A percentile compares a stretch with the other conserved stretches of the same genome.
Conservation (phyloP, 345 rosid species). For the Arabis hirsuta region DNA sequence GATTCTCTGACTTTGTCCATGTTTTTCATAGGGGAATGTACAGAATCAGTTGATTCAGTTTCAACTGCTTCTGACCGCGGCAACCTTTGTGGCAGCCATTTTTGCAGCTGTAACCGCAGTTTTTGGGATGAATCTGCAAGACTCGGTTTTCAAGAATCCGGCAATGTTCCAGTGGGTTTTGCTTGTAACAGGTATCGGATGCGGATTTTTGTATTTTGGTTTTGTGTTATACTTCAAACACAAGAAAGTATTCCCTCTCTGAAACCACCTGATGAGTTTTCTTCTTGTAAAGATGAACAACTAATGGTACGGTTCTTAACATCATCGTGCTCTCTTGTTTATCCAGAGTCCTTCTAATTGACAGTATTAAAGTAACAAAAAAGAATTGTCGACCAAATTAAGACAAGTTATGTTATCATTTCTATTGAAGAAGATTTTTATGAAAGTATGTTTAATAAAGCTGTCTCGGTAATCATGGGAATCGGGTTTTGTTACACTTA, state of each 20-base stretch:
- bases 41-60: conserved; percentile 95
- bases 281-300: conserved; percentile 19
- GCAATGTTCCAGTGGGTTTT: conserved; percentile 76
- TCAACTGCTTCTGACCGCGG: conserved; percentile 92
- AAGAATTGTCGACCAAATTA: too few relatives aligned
- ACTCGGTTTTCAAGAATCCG: conserved; percentile 69
- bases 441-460: too few relatives aligned
- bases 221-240: conserved; percentile 80
- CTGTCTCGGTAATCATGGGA: too few relatives aligned
- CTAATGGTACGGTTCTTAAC: not conserved
- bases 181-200: conserved; percentile 59
- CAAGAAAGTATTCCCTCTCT: conserved; percentile 83
- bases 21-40: conserved; percentile 70
- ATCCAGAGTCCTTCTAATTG: too few relatives aligned
- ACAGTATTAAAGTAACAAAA: too few relatives aligned
- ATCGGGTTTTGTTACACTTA: too few relatives aligned
- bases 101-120: conserved; percentile 86
- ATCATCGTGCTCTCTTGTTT: too few relatives aligned
- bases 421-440: too few relatives aligned
- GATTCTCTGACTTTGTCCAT: conserved; percentile 10
- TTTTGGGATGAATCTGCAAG: conserved; percentile 87
- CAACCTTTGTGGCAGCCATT: conserved; percentile 84
- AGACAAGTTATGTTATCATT: too few relatives aligned
- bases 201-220: conserved; percentile 57
- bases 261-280: conserved; percentile 17